A percentile compares a stretch with the other conserved stretches of the same genome.
Conservation (phyloP, 2,329 filamentous ascomycete genomes). For the Sclerotinia borealis region DNA sequence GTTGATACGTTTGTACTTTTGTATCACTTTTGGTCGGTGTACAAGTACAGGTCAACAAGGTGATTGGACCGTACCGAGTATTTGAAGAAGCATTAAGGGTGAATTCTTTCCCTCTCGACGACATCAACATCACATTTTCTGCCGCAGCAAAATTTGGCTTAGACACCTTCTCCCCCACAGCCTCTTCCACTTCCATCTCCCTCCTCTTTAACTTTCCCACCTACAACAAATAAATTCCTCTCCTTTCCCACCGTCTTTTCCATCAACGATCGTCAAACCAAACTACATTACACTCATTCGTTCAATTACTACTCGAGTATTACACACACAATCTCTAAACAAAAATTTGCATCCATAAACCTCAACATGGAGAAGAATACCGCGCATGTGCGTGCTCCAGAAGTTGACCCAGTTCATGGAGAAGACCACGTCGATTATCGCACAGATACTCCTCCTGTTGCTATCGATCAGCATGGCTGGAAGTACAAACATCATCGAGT, state of each 20-base stretch:
- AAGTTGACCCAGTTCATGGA: not conserved
- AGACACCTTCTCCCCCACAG: not conserved
- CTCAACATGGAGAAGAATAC: constrained; percentile 6
- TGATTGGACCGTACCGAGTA: not conserved
- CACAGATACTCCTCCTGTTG: not conserved
- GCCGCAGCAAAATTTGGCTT: not conserved
- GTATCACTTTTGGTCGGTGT: not conserved
- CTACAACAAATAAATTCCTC: not conserved
- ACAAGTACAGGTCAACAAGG: not conserved
- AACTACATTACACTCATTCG: not conserved
- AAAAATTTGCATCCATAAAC: not conserved
- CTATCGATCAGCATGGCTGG: constrained; percentile 42
- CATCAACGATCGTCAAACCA: not conserved
- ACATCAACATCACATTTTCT: not conserved
- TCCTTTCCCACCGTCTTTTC: not conserved
- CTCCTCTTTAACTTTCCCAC: not conserved
- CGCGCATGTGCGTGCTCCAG: not conserved
- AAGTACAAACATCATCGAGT: constrained; percentile 60
- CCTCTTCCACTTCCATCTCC: too few species aligned
- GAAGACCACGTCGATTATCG: not conserved
- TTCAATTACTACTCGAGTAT: not conserved
- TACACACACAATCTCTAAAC: not conserved
- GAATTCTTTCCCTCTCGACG: not conserved
- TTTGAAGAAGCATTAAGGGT: not conserved
- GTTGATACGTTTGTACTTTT: not conserved